Base-by-base conservation (phyloP, 2,329 filamentous ascomycete genomes). In the Aspergillus sp. region DNA sequence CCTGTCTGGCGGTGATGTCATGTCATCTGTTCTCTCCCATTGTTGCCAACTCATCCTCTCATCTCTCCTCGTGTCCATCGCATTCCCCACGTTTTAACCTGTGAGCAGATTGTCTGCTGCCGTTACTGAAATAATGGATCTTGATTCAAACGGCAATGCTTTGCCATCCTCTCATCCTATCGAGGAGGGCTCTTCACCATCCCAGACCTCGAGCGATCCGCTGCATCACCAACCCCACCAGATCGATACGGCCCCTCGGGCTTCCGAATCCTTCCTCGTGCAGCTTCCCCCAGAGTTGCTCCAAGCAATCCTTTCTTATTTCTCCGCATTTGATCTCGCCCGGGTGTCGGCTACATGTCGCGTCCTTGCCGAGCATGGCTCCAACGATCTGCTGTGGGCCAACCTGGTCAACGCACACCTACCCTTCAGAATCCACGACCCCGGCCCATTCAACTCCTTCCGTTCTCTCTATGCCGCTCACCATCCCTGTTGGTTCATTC, bases 401-500 rank as follows among this genome's bases (percentile, higher is more conserved):
- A 67, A 71, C 1, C 73, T 86, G 12, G 78, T 95, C 9, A 82
- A 89, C 57, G 66, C 75, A 5, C 82, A 88, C 49, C 70, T 93
- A 0, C 84, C 85, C 0, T 68, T 77, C 30, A 59, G 64, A 12
- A 67, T 90, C 27, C 65, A 67, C 1, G 72, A 74, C 1, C 73
- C 83, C 0, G 75, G 73, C 6, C 83, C 84, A 6, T 83, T 77
- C 56, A 54, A 68, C 2, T 82, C 75, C 26, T 95, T 83, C 66
- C 80, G 79, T 45, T 76, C 85, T 27, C 77, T 95, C 2, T 95
- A 86, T 62, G 70, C 77, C 34, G 76, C 82, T 13, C 86, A 93
- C 61, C 78, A 93, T 50, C 84, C 85, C 0, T 81, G 84, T 56
- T 96, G 90, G 90, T 95, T 95, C 58, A 73, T 96, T 1, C 76